Percentiles rank a stretch among this genome's conserved stretches.
Conservation (phyloP, 2,329 filamentous ascomycete species). For the Nigrospora sphaerica region DNA sequence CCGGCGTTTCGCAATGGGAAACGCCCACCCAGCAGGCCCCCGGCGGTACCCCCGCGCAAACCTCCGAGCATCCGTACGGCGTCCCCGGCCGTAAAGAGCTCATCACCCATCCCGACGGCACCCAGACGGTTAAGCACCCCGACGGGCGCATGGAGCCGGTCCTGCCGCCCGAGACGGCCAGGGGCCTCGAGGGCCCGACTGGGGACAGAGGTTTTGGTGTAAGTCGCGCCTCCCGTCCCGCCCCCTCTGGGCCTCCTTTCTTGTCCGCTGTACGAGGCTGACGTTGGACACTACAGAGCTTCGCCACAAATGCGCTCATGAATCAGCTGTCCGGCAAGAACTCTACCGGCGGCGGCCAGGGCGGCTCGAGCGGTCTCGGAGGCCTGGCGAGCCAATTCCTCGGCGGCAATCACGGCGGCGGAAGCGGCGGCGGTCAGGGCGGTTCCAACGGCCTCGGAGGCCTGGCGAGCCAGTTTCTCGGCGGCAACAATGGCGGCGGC, state of each 20-base stretch:
- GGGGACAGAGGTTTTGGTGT: slow-evolving; percentile 61
- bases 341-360: slow-evolving; percentile 12
- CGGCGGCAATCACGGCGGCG: slow-evolving; percentile 16
- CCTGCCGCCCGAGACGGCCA: slow-evolving; percentile 39
- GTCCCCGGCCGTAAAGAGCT: slow-evolving; percentile 42
- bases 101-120: slow-evolving; percentile 56
- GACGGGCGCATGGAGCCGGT: slow-evolving; percentile 57
- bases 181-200: slow-evolving; percentile 42
- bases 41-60: slow-evolving; percentile 50
- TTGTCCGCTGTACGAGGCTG: slow-evolving; percentile 6
- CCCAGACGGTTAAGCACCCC: slow-evolving; percentile 52
- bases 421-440: slow-evolving; percentile 13
- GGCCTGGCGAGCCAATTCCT: slow-evolving; percentile 39
- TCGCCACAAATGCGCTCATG: slow-evolving; percentile 52
- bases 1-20: slow-evolving; percentile 69
- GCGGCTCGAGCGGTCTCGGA: slow-evolving; percentile 28
- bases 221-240: slow-evolving; percentile 25
- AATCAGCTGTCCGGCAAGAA: slow-evolving; percentile 37
- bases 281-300: slow-evolving; percentile 33
- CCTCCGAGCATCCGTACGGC: slow-evolving; percentile 56
- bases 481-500: slow-evolving; percentile 14
- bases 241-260: too few species aligned
- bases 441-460: slow-evolving; percentile 35
- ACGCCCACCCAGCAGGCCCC: slow-evolving; percentile 58
- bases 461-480: slow-evolving; percentile 37